Evolutionary conservation across 1,284 basidiomycete genomes (phyloP).

Genomic region (Pseudozyma pruni): DNA sequence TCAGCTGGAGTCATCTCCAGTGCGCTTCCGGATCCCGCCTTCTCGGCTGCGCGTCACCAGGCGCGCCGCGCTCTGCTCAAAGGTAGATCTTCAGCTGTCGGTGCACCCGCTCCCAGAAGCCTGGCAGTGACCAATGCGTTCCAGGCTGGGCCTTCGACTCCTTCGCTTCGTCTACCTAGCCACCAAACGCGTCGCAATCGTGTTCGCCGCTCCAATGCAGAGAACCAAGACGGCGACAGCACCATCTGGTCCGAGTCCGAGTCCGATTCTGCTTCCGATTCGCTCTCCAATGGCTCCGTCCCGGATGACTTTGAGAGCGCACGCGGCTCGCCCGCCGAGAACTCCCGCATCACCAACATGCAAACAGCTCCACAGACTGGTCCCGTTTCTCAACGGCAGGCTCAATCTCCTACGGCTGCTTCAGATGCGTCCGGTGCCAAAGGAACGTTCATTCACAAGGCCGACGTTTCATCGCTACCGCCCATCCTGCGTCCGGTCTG

Average conservation of each 20-base stretch:
- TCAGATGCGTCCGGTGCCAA: conserved; percentile 30
- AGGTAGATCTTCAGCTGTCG: conserved; percentile 7
- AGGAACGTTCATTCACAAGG: conserved; percentile 62
- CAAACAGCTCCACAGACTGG: conserved; percentile 26
- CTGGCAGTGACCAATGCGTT: not conserved
- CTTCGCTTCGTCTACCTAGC: conserved; percentile 39
- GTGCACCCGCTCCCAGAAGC: conserved; percentile 14
- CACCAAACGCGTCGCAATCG: conserved; percentile 25
- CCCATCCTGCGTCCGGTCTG: conserved; percentile 61
- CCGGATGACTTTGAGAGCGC: conserved; percentile 47
- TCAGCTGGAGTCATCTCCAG: not conserved
- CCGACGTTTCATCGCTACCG: conserved; percentile 57
- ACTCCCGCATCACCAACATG: conserved; percentile 38
- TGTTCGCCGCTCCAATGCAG: conserved; percentile 6
- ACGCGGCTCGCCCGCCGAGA: conserved; percentile 35
- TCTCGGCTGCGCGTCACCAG: conserved; percentile 41
- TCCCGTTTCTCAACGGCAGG: conserved; percentile 9
- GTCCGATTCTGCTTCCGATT: conserved; percentile 23
- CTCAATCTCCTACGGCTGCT: conserved; percentile 15
- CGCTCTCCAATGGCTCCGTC: conserved; percentile 20
- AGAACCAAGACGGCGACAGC: conserved; percentile 38
- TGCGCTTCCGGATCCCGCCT: conserved; percentile 33
- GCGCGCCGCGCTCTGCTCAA: conserved; percentile 43
- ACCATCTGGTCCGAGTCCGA: conserved; percentile 46
- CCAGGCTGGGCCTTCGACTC: conserved; percentile 38